Percentiles rank a stretch among this genome's conserved stretches.
Evolutionary conservation across 495 filamentous ascomycete species (phyloP).

Genomic region (Aspergillus egyptiacus): DNA sequence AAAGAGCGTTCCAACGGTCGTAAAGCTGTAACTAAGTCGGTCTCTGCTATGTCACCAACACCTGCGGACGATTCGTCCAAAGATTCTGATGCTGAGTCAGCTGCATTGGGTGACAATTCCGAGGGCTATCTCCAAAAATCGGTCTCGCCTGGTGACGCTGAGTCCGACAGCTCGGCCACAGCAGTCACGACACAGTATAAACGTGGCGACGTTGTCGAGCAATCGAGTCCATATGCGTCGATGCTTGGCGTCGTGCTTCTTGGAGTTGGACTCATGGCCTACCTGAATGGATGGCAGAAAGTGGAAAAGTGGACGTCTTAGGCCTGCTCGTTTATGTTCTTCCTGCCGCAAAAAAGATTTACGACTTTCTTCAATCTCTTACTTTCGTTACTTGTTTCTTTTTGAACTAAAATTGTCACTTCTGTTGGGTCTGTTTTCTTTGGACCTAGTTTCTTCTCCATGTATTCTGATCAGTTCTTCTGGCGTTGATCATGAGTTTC

Average conservation of each 20-base stretch:
- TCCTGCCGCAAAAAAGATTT: neutral
- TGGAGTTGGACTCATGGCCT: constrained; percentile 89
- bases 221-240: constrained; percentile 74
- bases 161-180: constrained; percentile 35
- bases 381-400: constrained; percentile 16
- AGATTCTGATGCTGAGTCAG: constrained; percentile 5
- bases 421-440: constrained; percentile 5
- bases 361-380: constrained; percentile 3
- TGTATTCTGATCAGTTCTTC: constrained; percentile 18
- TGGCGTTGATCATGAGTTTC: constrained; percentile 16
- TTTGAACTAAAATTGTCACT: neutral
- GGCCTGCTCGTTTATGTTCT: no score
- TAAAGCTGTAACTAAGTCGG: neutral
- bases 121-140: neutral
- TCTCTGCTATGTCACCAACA: constrained; percentile 7
- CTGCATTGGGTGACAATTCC: constrained; percentile 1
- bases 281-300: constrained; percentile 83
- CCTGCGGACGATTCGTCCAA: neutral
- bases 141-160: constrained; percentile 27
- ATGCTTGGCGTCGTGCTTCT: constrained; percentile 86
- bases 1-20: constrained; percentile 48
- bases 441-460: constrained; percentile 20
- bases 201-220: constrained; percentile 44
- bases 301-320: constrained; percentile 58
- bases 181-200: constrained; percentile 36